Evolutionary conservation across 1,284 basidiomycete species (phyloP).

Genomic region (Cryptococcus amylolentus): DNA sequence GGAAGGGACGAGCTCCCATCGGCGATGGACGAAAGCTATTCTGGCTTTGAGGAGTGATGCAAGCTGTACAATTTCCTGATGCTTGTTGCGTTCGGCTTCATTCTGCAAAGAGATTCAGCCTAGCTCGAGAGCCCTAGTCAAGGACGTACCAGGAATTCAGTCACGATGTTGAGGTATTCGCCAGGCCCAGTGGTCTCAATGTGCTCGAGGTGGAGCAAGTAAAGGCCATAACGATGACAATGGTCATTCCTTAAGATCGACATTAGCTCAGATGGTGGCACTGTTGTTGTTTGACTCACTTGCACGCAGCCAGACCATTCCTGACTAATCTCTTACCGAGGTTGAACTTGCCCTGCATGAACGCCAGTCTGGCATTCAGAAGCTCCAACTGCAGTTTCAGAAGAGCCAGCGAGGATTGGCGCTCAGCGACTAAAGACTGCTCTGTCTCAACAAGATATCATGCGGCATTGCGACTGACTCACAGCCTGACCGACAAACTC

Average conservation of each 20-base stretch:
- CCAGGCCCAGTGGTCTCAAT: constrained; percentile 10
- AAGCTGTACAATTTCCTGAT: constrained; percentile 25
- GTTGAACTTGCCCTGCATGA: constrained; percentile 24
- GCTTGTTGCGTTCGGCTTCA: constrained; percentile 18
- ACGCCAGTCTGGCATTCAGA: constrained; percentile 21
- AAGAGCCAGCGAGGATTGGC: constrained; percentile 17
- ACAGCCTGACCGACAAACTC: constrained; percentile 20
- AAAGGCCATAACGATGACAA: constrained; percentile 28
- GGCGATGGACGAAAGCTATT: constrained; percentile 26
- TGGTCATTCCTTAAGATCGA: constrained; percentile 13
- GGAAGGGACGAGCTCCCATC: constrained; percentile 31
- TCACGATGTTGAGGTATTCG: constrained; percentile 23
- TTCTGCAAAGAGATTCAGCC: constrained; percentile 13
- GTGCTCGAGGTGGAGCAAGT: constrained; percentile 27
- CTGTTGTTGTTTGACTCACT: constrained; percentile 10
- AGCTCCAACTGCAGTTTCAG: constrained; percentile 27
- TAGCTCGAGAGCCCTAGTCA: neutral
- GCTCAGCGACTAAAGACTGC: constrained; percentile 21
- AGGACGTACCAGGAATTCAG: constrained; percentile 26
- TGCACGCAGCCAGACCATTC: constrained; percentile 16
- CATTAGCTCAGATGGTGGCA: neutral
- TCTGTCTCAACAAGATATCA: too few relatives aligned
- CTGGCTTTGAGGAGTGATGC: constrained; percentile 23
- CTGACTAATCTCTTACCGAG: constrained; percentile 26
- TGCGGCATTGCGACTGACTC: constrained; percentile 2